These are phyloP conservation scores for Fusarium austroafricanum DNA, from an alignment of 2,329 filamentous ascomycete genomes.

Conservation along the genomic window DNA sequence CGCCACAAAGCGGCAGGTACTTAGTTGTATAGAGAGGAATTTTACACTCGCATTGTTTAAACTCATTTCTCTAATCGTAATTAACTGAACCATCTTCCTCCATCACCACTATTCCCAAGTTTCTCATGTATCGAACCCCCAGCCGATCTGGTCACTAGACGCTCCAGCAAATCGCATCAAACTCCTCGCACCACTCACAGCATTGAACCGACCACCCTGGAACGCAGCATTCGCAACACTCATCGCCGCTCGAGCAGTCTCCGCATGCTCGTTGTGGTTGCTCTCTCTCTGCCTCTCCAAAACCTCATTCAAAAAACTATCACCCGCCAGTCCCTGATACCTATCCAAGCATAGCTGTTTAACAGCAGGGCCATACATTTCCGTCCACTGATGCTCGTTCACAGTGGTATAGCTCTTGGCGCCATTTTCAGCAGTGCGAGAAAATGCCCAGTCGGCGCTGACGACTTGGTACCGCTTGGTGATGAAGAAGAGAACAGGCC, in stretches of 20 bases:
- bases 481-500: constrained; percentile 35
- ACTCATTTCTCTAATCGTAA: too few relatives aligned
- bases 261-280: not conserved
- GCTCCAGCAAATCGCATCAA: constrained; percentile 30
- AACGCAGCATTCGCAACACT: constrained; percentile 33
- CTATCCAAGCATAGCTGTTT: constrained; percentile 36
- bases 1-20: too few relatives aligned
- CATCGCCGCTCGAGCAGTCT: constrained; percentile 20
- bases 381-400: constrained; percentile 34
- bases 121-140: constrained; percentile 38
- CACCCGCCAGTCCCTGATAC: constrained; percentile 35
- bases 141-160: constrained; percentile 32
- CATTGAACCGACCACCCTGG: constrained; percentile 26
- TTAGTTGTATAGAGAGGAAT: too few relatives aligned
- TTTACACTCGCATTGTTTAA: too few relatives aligned
- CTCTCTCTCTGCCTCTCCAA: constrained; percentile 15
- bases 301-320: constrained; percentile 31
- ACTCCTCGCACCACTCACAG: constrained; percentile 12
- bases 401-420: constrained; percentile 31
- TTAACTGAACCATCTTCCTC: too few relatives aligned
- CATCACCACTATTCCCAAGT: not conserved
- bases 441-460: constrained; percentile 33
- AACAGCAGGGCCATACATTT: constrained; percentile 29
- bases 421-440: constrained; percentile 6
- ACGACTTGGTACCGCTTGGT: constrained; percentile 39